A percentile compares a stretch with the other conserved stretches of the same genome.
phyloP scores from a whole-genome alignment of 345 rosid genomes.

The Garcia nutans region DNA sequence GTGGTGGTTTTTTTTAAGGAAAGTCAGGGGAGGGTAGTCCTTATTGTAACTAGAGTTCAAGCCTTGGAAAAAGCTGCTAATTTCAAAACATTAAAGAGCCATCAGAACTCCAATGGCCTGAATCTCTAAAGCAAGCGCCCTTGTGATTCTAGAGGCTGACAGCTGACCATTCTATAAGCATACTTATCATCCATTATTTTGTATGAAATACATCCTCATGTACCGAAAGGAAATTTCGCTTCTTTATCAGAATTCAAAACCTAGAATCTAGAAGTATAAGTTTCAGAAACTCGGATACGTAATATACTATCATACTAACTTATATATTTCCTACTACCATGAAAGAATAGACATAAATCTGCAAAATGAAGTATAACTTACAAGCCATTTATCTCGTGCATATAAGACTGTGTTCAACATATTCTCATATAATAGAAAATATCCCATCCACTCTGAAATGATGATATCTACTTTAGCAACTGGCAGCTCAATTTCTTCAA shows the following conservation, averaged over 20 bases:
- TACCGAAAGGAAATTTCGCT: neutral
- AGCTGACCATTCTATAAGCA: no score
- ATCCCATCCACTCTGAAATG: constrained; percentile 99
- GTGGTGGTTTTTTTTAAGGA: no score
- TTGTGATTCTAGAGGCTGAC: no score
- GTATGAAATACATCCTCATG: neutral
- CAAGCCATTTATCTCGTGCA: constrained; percentile 98
- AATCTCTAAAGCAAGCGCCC: no score
- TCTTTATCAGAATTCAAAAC: neutral
- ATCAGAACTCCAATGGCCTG: no score
- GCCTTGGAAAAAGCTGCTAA: no score
- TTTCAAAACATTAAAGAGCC: no score
- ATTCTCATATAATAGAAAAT: constrained; percentile 91
- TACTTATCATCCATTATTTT: no score
- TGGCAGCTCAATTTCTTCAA: constrained; percentile 94
- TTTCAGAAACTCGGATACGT: neutral
- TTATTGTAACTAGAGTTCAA: no score
- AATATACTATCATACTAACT: no score
- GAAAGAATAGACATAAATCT: neutral
- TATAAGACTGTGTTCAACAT: constrained; percentile 89
- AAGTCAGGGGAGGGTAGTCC: no score
- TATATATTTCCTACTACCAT: no score
- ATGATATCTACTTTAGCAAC: constrained; percentile 86
- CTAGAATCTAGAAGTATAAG: neutral
- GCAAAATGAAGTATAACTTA: constrained; percentile 41